phyloP scores from a whole-genome alignment of 2,329 filamentous ascomycete genomes.

The Aureobasidium musti region DNA sequence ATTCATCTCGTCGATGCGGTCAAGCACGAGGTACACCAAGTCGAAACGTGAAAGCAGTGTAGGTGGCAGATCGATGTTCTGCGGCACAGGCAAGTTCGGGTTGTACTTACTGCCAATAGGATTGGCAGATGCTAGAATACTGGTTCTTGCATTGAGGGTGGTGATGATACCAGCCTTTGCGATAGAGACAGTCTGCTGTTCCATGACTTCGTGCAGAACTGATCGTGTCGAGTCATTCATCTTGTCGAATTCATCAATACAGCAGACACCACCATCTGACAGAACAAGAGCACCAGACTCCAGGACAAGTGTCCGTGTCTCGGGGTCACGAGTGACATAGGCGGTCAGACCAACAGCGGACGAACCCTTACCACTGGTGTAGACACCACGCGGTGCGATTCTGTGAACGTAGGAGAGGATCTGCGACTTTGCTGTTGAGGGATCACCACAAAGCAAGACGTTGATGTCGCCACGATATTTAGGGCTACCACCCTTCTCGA shows the following conservation, averaged over 20 bases:
- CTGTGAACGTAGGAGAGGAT: conserved; percentile 98
- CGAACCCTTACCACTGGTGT: conserved; percentile 78
- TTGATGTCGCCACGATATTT: conserved; percentile 98
- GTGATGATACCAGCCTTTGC: conserved; percentile 95
- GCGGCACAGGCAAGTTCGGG: conserved; percentile 88
- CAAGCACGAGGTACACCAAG: conserved; percentile 92
- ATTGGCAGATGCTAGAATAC: conserved; percentile 94
- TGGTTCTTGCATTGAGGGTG: conserved; percentile 92
- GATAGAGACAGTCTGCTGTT: conserved; percentile 83
- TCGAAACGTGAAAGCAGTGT: conserved; percentile 96
- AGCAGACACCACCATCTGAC: conserved; percentile 82
- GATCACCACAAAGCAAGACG: conserved; percentile 92
- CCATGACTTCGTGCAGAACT: conserved; percentile 86
- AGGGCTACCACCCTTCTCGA: conserved; percentile 92
- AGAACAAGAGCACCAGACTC: conserved; percentile 78
- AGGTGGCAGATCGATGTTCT: conserved; percentile 96
- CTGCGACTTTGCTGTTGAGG: conserved; percentile 95
- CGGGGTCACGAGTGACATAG: conserved; percentile 79
- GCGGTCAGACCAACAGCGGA: conserved; percentile 81
- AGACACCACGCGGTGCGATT: conserved; percentile 88
- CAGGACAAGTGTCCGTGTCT: conserved; percentile 81
- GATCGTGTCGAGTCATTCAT: conserved; percentile 84
- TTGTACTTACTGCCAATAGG: conserved; percentile 99
- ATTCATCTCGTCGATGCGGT: conserved; percentile 85
- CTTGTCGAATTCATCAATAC: conserved; percentile 86